Evolutionary conservation across 148 eudicot genomes (phyloP).

Genomic region (Rhododendron vialii): DNA sequence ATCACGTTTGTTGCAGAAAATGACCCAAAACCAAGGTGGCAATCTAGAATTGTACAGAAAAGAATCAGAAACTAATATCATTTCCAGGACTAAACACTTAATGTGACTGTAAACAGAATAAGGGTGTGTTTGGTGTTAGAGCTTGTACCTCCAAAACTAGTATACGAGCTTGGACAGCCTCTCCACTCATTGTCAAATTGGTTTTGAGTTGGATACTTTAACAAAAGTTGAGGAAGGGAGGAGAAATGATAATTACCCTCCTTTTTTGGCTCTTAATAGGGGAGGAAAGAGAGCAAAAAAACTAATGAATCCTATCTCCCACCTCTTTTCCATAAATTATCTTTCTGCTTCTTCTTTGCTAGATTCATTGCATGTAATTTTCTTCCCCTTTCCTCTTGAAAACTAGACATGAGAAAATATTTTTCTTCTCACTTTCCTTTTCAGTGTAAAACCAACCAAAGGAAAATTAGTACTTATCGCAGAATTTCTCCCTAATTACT

Average conservation of each 20-base stretch:
- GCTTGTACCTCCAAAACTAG: too few species aligned
- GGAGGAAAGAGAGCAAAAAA: neutral
- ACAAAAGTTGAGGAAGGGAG: neutral
- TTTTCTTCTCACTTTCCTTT: neutral
- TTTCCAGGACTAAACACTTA: neutral
- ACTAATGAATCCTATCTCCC: neutral
- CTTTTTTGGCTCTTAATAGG: neutral
- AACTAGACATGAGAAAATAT: neutral
- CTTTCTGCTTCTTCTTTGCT: neutral
- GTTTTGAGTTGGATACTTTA: too few species aligned
- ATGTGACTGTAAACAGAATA: neutral
- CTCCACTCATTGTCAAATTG: too few species aligned
- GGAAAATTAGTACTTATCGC: neutral
- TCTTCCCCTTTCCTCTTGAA: neutral
- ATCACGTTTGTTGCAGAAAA: neutral
- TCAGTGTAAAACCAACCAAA: neutral
- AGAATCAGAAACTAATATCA: neutral
- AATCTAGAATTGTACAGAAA: neutral
- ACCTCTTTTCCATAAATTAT: neutral
- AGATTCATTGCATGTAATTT: neutral
- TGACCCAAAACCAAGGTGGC: neutral
- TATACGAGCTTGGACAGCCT: too few species aligned
- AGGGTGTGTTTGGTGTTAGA: neutral
- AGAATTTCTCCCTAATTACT: neutral
- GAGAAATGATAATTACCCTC: neutral